Evolutionary conservation across 257 asterid genomes (phyloP).

Genomic region (Lycium ferocissimum): DNA sequence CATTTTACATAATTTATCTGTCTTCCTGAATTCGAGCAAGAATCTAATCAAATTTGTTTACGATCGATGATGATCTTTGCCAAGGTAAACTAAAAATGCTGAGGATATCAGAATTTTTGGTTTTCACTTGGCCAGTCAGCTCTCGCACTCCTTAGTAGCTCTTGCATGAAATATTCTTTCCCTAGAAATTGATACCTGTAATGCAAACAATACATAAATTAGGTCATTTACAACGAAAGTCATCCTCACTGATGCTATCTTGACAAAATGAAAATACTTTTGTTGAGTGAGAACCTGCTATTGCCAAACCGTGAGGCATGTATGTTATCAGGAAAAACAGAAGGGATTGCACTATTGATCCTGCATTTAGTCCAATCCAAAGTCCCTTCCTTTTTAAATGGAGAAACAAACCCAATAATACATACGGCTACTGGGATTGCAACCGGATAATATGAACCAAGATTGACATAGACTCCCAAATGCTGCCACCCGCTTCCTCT

Average conservation of each 20-base stretch:
- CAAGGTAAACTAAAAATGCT: background rate
- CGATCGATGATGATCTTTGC: background rate
- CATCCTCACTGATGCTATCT: background rate
- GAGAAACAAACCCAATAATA: conserved; percentile 50
- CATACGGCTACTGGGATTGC: conserved; percentile 60
- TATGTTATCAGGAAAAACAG: conserved; percentile 49
- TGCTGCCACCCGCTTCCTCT: conserved; percentile 80
- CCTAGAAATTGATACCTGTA: conserved; percentile 47
- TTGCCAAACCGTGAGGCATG: conserved; percentile 57
- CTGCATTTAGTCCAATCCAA: conserved; percentile 64
- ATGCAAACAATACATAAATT: conserved; percentile 14
- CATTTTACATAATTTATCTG: background rate
- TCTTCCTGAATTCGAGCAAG: background rate
- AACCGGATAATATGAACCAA: conserved; percentile 57
- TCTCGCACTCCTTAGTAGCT: background rate
- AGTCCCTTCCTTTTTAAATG: conserved; percentile 58
- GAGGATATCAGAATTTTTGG: background rate
- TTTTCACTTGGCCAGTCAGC: background rate
- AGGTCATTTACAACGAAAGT: background rate
- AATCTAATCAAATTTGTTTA: background rate
- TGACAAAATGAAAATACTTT: background rate
- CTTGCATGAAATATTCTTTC: conserved; percentile 37
- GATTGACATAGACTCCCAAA: conserved; percentile 68
- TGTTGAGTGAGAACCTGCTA: conserved; percentile 50
- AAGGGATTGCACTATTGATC: conserved; percentile 50